Evolutionary conservation across 2,329 filamentous ascomycete genomes (phyloP).

Genomic region (Pestalotiopsis sp.): DNA sequence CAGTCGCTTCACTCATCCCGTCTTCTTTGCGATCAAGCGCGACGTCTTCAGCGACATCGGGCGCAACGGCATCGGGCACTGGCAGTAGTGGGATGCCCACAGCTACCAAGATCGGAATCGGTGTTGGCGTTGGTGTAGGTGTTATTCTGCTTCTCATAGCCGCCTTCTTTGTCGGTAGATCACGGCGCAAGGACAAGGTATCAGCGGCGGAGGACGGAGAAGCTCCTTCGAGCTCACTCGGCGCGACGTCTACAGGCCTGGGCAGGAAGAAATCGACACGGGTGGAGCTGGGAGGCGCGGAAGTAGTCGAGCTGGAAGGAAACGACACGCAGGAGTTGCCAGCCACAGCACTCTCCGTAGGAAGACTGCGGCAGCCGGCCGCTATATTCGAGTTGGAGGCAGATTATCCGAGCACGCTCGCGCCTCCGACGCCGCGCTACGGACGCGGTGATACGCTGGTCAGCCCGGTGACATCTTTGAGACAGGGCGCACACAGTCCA

Average conservation of each 20-base stretch:
- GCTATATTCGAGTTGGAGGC: slow-evolving; percentile 11
- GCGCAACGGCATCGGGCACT: neutral
- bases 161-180: neutral
- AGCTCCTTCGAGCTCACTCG: neutral
- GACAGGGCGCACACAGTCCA: neutral
- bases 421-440: neutral
- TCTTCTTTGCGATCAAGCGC: slow-evolving; percentile 6
- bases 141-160: neutral
- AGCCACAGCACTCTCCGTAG: slow-evolving; percentile 5
- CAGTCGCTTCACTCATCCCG: slow-evolving; percentile 7
- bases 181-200: neutral
- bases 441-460: slow-evolving; percentile 1
- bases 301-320: slow-evolving; percentile 2
- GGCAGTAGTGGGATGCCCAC: neutral
- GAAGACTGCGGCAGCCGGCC: neutral
- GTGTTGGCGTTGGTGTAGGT: slow-evolving; percentile 8
- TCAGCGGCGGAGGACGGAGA: neutral
- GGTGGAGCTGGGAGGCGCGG: neutral
- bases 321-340: neutral
- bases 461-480: neutral
- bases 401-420: neutral
- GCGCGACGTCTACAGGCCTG: neutral
- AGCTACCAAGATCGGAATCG: slow-evolving; percentile 7
- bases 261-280: neutral
- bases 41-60: slow-evolving; percentile 2